Conservation (phyloP, 768 basidiomycete genomes). For the Agaricus subrufescens region DNA sequence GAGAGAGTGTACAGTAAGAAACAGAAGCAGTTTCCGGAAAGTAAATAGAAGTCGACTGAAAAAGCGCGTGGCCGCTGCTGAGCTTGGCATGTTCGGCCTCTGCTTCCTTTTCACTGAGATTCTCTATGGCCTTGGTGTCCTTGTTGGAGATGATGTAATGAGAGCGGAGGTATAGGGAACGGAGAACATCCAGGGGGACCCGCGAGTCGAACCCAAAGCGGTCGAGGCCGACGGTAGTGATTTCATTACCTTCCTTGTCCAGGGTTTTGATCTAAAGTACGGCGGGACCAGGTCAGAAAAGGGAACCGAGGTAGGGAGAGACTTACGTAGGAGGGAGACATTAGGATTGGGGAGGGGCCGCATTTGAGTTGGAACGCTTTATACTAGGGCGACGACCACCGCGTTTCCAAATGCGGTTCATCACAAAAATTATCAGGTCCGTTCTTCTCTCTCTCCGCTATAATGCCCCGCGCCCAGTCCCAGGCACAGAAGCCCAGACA, state of each 20-base stretch:
- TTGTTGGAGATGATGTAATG: constrained; percentile 58
- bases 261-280: constrained; percentile 50
- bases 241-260: constrained; percentile 73
- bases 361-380: not conserved
- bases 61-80: constrained; percentile 43
- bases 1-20: constrained; percentile 87
- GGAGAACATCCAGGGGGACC: constrained; percentile 73
- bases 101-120: constrained; percentile 32
- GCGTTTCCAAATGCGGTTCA: constrained; percentile 9
- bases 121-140: constrained; percentile 24
- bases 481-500: constrained; percentile 59
- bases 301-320: constrained; percentile 3
- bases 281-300: constrained; percentile 11
- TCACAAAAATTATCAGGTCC: constrained; percentile 13
- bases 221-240: constrained; percentile 75
- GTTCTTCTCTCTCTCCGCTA: constrained; percentile 9
- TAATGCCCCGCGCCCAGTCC: constrained; percentile 65
- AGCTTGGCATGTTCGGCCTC: constrained; percentile 51
- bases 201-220: constrained; percentile 90
- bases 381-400: not conserved
- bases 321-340: constrained; percentile 24
- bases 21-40: constrained; percentile 76
- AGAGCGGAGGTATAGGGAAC: constrained; percentile 83
- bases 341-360: constrained; percentile 11
- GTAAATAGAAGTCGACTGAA: constrained; percentile 85